These are phyloP conservation scores for Sclerotinia subarctica DNA, from an alignment of 2,329 filamentous ascomycete genomes.

Conservation along the genomic window DNA sequence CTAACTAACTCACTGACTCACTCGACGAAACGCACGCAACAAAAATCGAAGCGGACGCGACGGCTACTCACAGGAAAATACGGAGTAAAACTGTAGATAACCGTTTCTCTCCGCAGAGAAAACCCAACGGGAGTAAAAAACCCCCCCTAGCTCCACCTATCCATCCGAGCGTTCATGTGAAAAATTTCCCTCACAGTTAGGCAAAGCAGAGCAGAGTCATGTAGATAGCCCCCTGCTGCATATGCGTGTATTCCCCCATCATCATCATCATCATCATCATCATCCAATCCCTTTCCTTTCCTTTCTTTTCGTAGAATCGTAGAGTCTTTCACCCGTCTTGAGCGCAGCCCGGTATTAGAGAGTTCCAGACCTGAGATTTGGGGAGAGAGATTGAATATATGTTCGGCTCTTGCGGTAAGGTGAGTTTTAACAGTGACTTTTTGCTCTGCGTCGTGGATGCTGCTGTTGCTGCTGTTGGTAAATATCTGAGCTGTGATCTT, in stretches of 20 bases:
- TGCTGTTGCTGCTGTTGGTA: no score
- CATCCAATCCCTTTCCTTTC: neutral
- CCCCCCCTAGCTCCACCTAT: neutral
- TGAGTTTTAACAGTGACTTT: neutral
- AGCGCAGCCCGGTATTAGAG: neutral
- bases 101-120: neutral
- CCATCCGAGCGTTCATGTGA: conserved; percentile 10
- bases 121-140: no score
- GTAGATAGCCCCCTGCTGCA: neutral
- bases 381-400: neutral
- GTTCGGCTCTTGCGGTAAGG: neutral
- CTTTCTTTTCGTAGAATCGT: no score
- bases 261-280: no score
- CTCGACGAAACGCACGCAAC: neutral
- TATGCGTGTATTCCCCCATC: conserved; percentile 1
- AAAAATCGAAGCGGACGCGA: neutral
- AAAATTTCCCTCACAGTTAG: neutral
- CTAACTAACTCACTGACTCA: no score
- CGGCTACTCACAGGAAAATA: neutral
- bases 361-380: neutral
- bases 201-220: neutral
- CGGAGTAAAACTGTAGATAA: neutral
- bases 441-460: neutral
- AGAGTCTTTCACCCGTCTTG: neutral
- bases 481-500: neutral